Evolutionary conservation across 139 green algal genomes (phyloP), one percentile per base, ranked within the genome.

Genomic region (Eudorina sp.): DNA sequence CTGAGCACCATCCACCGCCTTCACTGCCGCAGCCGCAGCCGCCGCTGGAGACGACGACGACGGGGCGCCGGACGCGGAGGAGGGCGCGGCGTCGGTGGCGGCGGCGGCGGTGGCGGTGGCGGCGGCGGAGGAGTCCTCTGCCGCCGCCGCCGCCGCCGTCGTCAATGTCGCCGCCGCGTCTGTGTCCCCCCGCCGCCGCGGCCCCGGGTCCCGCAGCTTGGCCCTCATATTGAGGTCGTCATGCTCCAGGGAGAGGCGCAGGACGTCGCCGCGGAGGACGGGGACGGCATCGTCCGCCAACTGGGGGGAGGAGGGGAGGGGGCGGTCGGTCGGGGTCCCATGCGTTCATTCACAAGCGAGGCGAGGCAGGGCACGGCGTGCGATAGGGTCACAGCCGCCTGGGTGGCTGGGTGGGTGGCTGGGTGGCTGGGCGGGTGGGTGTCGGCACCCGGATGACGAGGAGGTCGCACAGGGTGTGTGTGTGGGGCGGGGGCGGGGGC

Each of bases 141-240:
- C 70, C n/a, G 60, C 51, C 51, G 75, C 75, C 48, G 41, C 40
- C 29, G 40, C 55, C 40, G 41, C 16, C 16, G 29, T 31, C 31
- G 2, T 1, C 4, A 31, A 46, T 31, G 31, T 41, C 14, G 4
- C 75, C 31, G 75, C 31, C 31, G 16, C 48, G n/a, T n/a, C n/a
- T n/a, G n/a, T n/a, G n/a, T n/a, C 16, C 4, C 75, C 18, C n/a
- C 18, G 27, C 19, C 27, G 45, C 51, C 4, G 79, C 40, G 4
- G 11, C 58, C 5, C 27, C 25, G 4, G 58, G 25, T 9, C 40
- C 83, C 21, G 3, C 66, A 85, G 8, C 29, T 73, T 76, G 58
- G 34, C 41, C 0, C 77, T 62, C 23, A 90, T 58, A 60, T 73
- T 75, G 25, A 88, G 31, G 76, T 92, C 89, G 62, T 92, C 89